Evolutionary conservation across 2,329 filamentous ascomycete genomes (phyloP).

Genomic region (Cladosporium halotolerans): DNA sequence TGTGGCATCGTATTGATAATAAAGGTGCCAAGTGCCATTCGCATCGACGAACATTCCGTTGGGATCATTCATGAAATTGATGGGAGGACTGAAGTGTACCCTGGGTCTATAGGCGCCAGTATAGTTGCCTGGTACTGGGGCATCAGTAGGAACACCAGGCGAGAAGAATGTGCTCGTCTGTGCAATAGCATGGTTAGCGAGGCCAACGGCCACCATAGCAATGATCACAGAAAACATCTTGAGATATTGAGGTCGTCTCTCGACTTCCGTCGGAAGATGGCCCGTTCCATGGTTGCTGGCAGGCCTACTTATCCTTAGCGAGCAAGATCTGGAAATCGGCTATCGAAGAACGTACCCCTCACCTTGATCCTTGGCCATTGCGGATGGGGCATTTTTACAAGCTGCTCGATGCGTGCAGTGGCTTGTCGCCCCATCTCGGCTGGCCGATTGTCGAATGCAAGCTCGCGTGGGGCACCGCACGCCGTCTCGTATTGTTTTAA

Average conservation of each 20-base stretch:
- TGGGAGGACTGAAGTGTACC: constrained; percentile 51
- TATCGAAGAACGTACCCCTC: background rate
- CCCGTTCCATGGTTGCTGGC: no score
- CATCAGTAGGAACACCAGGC: constrained; percentile 28
- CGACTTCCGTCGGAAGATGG: background rate
- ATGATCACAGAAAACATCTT: background rate
- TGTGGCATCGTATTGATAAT: constrained; percentile 57
- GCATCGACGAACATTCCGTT: constrained; percentile 58
- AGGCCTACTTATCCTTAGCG: no score
- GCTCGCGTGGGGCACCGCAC: background rate
- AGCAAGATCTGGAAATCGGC: background rate
- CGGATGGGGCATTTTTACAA: background rate
- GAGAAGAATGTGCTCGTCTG: constrained; percentile 20
- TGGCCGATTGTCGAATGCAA: constrained; percentile 3
- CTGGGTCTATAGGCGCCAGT: constrained; percentile 43
- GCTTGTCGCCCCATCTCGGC: background rate
- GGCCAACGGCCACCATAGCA: background rate
- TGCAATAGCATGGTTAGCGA: background rate
- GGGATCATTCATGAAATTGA: constrained; percentile 47
- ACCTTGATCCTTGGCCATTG: background rate
- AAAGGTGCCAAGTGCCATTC: constrained; percentile 55
- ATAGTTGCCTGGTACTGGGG: constrained; percentile 36
- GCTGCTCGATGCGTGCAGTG: background rate
- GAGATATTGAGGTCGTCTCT: background rate
- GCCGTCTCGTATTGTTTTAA: no score